A percentile compares a stretch with the other conserved stretches of the same genome.
Conservation (phyloP, 2,329 filamentous ascomycete genomes). For the Neofusicoccum umdonicola region DNA sequence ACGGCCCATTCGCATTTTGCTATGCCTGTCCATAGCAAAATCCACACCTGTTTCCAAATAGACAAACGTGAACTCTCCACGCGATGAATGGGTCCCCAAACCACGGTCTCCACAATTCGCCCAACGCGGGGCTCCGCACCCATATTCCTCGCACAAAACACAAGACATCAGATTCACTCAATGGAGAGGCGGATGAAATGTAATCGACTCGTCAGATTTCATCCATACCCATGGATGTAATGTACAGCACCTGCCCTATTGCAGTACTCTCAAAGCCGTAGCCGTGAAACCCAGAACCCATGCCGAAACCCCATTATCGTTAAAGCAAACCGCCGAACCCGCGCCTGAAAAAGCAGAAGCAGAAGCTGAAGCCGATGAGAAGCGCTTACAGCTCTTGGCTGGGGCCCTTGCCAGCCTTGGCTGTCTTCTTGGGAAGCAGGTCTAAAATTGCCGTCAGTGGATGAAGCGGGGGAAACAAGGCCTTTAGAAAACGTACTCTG, state of each 20-base stretch:
- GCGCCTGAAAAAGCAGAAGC: slow-evolving; percentile 46
- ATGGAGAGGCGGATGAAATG: slow-evolving; percentile 7
- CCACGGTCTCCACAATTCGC: not conserved
- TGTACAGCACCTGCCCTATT: slow-evolving; percentile 55
- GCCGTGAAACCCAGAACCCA: slow-evolving; percentile 51
- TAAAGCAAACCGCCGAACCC: slow-evolving; percentile 59
- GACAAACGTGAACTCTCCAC: too few relatives aligned
- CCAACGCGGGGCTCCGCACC: not conserved
- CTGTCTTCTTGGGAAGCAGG: slow-evolving; percentile 98
- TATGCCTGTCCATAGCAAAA: too few relatives aligned
- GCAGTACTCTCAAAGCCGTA: slow-evolving; percentile 44
- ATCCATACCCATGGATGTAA: slow-evolving; percentile 58
- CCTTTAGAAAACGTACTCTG: slow-evolving; percentile 68
- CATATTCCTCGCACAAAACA: not conserved
- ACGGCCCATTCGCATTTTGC: too few relatives aligned
- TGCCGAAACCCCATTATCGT: slow-evolving; percentile 76
- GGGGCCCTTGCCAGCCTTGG: slow-evolving; percentile 85
- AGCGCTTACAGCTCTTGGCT: slow-evolving; percentile 86
- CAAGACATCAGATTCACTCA: not conserved
- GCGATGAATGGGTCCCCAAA: not conserved
- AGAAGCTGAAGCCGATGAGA: slow-evolving; percentile 21
- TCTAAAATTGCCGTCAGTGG: slow-evolving; percentile 60
- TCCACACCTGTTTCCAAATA: too few relatives aligned
- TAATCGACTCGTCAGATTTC: slow-evolving; percentile 35
- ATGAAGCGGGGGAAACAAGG: not conserved